These are phyloP conservation scores for Carex pumila DNA, from an alignment of 176 grass and related monocot species.

Conservation along the genomic window DNA sequence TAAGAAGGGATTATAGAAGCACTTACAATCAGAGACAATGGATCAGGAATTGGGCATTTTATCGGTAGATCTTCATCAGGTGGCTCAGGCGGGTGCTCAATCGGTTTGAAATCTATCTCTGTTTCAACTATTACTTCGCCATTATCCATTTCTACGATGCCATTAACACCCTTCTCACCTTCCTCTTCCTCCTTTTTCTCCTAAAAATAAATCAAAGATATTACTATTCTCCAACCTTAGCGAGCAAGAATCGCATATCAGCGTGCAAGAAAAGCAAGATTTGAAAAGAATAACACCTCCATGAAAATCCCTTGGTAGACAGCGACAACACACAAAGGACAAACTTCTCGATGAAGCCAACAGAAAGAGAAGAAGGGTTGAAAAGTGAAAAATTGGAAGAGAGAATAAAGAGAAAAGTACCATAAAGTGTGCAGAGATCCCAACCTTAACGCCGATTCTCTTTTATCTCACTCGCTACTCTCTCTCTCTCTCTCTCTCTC, in stretches of 20 bases:
- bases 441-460: neutral
- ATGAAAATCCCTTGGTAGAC: neutral
- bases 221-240: neutral
- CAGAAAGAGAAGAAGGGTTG: neutral
- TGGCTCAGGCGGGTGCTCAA: slow-evolving; percentile 16
- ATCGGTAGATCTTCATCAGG: slow-evolving; percentile 17
- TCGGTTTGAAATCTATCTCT: slow-evolving; percentile 21
- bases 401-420: neutral
- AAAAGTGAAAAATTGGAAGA: slow-evolving; percentile 12
- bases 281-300: neutral
- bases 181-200: slow-evolving; percentile 11
- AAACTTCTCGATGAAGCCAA: slow-evolving; percentile 3
- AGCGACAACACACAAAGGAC: neutral
- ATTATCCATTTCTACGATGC: neutral
- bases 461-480: neutral
- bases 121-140: neutral
- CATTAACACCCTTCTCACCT: neutral
- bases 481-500: neutral
- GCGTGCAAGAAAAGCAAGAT: slow-evolving; percentile 16
- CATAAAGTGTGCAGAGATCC: slow-evolving; percentile 21
- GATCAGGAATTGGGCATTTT: slow-evolving; percentile 18
- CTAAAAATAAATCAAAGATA: neutral
- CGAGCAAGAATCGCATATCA: slow-evolving; percentile 5
- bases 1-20: neutral
- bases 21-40: slow-evolving; percentile 15